Conservation (phyloP, 129 eudicot species). For the Artemisia argyi region DNA sequence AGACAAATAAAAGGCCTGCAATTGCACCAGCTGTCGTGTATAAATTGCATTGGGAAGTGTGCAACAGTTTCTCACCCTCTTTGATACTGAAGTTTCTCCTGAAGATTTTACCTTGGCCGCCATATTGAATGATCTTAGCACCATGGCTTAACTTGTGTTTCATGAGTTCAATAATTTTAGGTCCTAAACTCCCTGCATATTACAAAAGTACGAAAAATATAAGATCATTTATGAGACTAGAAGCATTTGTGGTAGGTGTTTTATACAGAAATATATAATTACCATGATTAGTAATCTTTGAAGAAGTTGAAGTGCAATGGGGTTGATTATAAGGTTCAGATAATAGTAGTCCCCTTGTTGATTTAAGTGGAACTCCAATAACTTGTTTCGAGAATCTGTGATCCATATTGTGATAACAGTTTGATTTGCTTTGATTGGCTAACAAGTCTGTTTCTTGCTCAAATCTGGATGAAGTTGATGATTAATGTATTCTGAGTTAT, state of each 20-base stretch:
- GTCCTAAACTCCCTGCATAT: slow-evolving; percentile 38
- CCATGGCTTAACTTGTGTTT: slow-evolving; percentile 41
- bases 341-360: slow-evolving; percentile 14
- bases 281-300: slow-evolving; percentile 4
- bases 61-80: slow-evolving; percentile 32
- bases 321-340: slow-evolving; percentile 23
- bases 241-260: background rate
- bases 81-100: slow-evolving; percentile 25
- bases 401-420: slow-evolving; percentile 18
- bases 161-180: slow-evolving; percentile 35
- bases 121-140: slow-evolving; percentile 34
- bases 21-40: slow-evolving; percentile 44
- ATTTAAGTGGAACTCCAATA: slow-evolving; percentile 20
- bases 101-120: slow-evolving; percentile 27
- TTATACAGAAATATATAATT: background rate
- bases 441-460: background rate
- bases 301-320: slow-evolving; percentile 6
- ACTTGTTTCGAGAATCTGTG: slow-evolving; percentile 22
- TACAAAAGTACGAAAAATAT: background rate
- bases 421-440: slow-evolving; percentile 1
- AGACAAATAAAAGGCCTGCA: slow-evolving; percentile 39
- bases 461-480: background rate
- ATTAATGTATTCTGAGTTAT: slow-evolving; percentile 1
- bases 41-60: slow-evolving; percentile 37
- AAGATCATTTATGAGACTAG: background rate